Evolutionary conservation across 495 filamentous ascomycete species (phyloP).

Genomic region (Penicillium flavigenum): DNA sequence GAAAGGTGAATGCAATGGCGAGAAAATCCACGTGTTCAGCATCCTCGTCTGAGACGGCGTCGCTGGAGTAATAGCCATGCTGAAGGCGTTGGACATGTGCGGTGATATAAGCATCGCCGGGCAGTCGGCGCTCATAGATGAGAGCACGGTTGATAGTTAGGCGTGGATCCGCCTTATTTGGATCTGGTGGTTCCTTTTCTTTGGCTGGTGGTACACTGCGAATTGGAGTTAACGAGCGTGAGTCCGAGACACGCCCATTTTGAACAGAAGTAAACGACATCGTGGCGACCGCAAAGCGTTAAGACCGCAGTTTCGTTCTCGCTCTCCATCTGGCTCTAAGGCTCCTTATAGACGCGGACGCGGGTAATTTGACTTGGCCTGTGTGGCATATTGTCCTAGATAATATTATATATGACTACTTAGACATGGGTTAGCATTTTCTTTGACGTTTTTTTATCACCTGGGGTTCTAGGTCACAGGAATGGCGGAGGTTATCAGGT

Average conservation of each 20-base stretch:
- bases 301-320: constrained; percentile 14
- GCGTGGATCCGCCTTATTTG: constrained; percentile 44
- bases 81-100: constrained; percentile 53
- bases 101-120: constrained; percentile 51
- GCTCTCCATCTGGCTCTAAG: constrained; percentile 25
- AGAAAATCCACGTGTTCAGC: constrained; percentile 52
- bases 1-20: constrained; percentile 51
- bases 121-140: constrained; percentile 52
- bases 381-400: constrained; percentile 1
- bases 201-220: constrained; percentile 3
- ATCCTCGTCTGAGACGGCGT: constrained; percentile 40
- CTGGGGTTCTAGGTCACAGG: constrained; percentile 20
- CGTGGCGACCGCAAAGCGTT: constrained; percentile 4
- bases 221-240: neutral
- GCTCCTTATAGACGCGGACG: constrained; percentile 7
- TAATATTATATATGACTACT: neutral
- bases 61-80: constrained; percentile 48
- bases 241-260: neutral
- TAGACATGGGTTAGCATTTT: neutral
- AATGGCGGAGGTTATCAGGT: constrained; percentile 20
- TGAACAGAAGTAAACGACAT: constrained; percentile 17
- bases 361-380: neutral
- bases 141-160: constrained; percentile 46
- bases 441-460: constrained; percentile 25
- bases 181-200: constrained; percentile 24